Conservation (phyloP, 192 early-diverging fungal species). For the Coemansia sp. region DNA sequence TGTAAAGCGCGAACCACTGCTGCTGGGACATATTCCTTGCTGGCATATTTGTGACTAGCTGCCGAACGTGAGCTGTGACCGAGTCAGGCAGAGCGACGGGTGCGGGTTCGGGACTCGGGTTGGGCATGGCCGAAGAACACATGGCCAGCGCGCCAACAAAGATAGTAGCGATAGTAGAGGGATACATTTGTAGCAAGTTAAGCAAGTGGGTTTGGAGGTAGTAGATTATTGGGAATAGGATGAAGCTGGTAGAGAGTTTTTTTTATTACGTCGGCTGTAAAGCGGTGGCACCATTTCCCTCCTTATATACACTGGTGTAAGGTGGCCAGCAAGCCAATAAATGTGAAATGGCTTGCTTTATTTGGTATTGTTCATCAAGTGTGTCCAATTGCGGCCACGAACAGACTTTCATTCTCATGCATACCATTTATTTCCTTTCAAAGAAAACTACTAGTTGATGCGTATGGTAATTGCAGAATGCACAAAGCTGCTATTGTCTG, state of each 20-base stretch:
- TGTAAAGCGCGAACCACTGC: conserved; percentile 13
- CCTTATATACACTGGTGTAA: neutral
- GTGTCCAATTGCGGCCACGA: neutral
- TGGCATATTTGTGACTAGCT: conserved; percentile 20
- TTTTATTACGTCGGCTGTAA: neutral
- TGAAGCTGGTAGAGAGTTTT: neutral
- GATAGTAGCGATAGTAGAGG: neutral
- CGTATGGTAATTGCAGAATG: neutral
- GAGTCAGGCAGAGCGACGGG: neutral
- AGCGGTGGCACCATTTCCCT: neutral
- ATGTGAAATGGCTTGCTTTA: neutral
- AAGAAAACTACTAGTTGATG: neutral
- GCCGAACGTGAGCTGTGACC: conserved; percentile 2
- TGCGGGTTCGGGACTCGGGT: conserved; percentile 8
- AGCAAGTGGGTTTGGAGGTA: neutral
- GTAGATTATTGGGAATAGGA: neutral
- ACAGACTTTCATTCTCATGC: neutral
- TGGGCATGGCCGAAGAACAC: conserved; percentile 5
- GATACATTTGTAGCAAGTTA: neutral
- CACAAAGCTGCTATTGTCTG: neutral
- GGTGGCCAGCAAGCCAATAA: neutral
- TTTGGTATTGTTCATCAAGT: neutral
- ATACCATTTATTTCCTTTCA: neutral
- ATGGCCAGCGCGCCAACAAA: conserved; percentile 1
- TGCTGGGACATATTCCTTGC: conserved; percentile 10